Evolutionary conservation across 1,284 basidiomycete species (phyloP).

Genomic region (Tilletia horrida): DNA sequence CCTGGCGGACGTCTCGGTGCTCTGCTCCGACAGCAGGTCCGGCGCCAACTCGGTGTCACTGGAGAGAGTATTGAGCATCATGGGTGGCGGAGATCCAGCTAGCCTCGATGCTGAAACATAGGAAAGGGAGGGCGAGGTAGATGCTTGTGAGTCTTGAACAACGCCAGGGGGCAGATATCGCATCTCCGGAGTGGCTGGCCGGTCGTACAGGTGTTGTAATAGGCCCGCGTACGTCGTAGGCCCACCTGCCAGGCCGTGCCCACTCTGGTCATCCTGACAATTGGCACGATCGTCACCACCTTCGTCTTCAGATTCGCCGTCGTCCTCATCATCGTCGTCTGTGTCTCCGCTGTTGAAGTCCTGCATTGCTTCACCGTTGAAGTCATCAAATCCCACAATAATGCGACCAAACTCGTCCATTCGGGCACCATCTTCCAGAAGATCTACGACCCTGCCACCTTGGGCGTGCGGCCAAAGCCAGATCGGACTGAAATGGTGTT

Average conservation of each 20-base stretch:
- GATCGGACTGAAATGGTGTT: neutral
- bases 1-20: neutral
- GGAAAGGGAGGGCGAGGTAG: neutral
- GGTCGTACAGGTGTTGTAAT: no score
- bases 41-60: neutral
- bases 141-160: neutral
- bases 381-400: neutral
- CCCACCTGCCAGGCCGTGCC: neutral
- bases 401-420: constrained; percentile 15
- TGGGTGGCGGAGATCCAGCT: no score
- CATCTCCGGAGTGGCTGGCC: neutral
- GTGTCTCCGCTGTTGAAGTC: neutral
- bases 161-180: neutral
- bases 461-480: constrained; percentile 14
- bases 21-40: neutral
- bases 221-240: neutral
- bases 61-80: neutral
- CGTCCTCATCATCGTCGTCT: neutral
- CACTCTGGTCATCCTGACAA: neutral
- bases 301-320: neutral
- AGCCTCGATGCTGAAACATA: neutral
- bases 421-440: neutral
- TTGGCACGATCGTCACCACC: neutral
- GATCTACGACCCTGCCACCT: constrained; percentile 2
- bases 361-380: neutral